Percentiles rank a stretch among this genome's conserved stretches.
Conservation (phyloP, 495 filamentous ascomycete species). For the Trichoderma virens region DNA sequence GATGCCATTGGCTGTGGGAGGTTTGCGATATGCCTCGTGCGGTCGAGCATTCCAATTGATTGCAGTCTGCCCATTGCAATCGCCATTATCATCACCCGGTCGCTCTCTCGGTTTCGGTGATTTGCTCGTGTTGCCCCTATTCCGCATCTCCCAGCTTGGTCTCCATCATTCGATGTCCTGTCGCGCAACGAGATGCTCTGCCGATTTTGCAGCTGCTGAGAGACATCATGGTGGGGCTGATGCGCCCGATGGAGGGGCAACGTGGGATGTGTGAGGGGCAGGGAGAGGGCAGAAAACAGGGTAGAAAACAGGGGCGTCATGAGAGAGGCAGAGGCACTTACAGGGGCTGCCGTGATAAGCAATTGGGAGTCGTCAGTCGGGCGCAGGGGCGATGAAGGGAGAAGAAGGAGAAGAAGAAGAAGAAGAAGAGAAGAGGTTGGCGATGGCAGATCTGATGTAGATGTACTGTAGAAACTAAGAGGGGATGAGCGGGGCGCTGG, state of each 20-base stretch:
- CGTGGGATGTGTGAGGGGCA: conserved; percentile 1
- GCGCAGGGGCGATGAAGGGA: not conserved
- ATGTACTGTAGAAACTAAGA: not conserved
- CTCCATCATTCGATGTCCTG: not conserved
- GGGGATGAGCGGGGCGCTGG: not conserved
- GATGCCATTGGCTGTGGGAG: not conserved
- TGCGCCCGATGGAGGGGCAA: not conserved
- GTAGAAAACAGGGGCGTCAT: not conserved
- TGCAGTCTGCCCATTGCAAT: no score
- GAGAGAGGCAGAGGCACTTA: not conserved
- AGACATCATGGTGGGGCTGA: not conserved
- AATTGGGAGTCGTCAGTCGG: no score
- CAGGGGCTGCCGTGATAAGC: no score
- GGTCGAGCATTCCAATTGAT: no score
- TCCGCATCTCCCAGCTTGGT: not conserved
- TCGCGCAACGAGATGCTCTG: not conserved
- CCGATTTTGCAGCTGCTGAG: not conserved
- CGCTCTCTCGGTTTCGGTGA: not conserved
- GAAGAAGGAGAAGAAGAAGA: not conserved
- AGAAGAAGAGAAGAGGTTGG: not conserved
- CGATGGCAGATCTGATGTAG: not conserved
- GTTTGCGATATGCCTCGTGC: no score
- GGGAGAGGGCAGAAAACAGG: not conserved
- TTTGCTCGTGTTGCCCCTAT: no score
- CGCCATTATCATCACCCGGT: no score